Percentiles rank a stretch among this genome's conserved stretches.
Evolutionary conservation across 2,329 filamentous ascomycete genomes (phyloP).

Genomic region (Paraphaeosphaeria minitans): DNA sequence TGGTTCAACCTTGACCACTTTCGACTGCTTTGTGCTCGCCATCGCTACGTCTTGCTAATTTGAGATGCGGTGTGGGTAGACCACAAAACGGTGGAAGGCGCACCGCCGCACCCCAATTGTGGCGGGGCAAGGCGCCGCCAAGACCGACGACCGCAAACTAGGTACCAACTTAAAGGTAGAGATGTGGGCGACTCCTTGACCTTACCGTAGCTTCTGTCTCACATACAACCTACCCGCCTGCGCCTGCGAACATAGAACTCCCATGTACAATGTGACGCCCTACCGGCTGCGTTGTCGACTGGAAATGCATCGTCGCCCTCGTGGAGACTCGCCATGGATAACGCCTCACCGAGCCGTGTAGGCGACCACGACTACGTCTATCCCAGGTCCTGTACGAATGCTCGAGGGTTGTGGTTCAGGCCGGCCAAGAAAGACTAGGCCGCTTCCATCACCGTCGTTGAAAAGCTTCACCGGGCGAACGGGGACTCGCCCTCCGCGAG

Average conservation of each 20-base stretch:
- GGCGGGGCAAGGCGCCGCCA: conserved; percentile 4
- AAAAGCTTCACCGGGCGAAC: neutral
- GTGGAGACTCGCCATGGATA: neutral
- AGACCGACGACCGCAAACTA: neutral
- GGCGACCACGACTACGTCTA: neutral
- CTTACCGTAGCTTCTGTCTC: no score
- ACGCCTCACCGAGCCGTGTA: neutral
- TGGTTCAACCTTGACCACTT: conserved; percentile 43
- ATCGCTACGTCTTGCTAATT: conserved; percentile 13
- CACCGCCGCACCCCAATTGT: neutral
- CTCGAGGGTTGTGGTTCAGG: neutral
- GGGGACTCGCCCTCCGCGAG: neutral
- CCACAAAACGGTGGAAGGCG: neutral
- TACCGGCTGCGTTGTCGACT: neutral
- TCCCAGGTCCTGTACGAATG: neutral
- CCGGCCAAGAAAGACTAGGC: neutral
- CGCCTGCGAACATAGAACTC: neutral
- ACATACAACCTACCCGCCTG: neutral
- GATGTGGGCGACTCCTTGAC: neutral
- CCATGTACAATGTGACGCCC: neutral
- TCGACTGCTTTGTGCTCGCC: conserved; percentile 34
- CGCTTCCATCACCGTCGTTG: neutral
- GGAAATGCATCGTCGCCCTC: neutral
- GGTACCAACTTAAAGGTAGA: no score
- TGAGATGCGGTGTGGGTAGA: neutral